These are phyloP conservation scores for Daldinia concentrica DNA, from an alignment of 495 filamentous ascomycete genomes.

Conservation along the genomic window DNA sequence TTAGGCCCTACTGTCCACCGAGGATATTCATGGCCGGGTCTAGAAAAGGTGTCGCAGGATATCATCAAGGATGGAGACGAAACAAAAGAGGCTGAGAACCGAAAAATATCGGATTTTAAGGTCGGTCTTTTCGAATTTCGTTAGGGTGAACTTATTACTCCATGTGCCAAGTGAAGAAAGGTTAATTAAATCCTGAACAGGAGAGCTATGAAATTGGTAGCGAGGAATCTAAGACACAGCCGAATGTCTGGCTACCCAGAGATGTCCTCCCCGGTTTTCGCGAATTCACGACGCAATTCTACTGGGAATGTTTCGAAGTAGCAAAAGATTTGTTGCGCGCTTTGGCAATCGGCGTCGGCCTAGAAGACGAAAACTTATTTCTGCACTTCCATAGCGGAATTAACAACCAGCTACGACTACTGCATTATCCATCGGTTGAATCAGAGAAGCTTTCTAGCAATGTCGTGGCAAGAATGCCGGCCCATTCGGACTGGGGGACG, in stretches of 20 bases:
- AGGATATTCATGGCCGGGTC: slow-evolving; percentile 71
- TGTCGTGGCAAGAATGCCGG: slow-evolving; percentile 61
- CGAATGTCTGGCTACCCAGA: slow-evolving; percentile 73
- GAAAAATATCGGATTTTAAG: slow-evolving; percentile 57
- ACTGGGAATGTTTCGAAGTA: slow-evolving; percentile 60
- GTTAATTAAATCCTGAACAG: slow-evolving; percentile 43
- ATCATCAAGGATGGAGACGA: slow-evolving; percentile 61
- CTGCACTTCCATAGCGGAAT: slow-evolving; percentile 63
- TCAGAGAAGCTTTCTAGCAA: slow-evolving; percentile 56
- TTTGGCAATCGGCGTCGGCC: slow-evolving; percentile 62
- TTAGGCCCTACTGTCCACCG: slow-evolving; percentile 57
- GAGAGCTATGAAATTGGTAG: slow-evolving; percentile 76
- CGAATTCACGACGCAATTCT: slow-evolving; percentile 66
- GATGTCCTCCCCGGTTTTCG: slow-evolving; percentile 67
- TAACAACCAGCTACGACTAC: slow-evolving; percentile 69
- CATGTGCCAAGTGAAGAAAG: background rate
- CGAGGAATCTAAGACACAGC: slow-evolving; percentile 61
- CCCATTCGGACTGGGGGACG: slow-evolving; percentile 61
- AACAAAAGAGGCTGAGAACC: slow-evolving; percentile 38
- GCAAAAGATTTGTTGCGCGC: slow-evolving; percentile 60
- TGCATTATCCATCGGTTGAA: slow-evolving; percentile 72
- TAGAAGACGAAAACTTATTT: slow-evolving; percentile 63
- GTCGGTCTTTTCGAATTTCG: slow-evolving; percentile 24
- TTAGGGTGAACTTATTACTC: background rate
- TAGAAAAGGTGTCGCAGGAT: slow-evolving; percentile 71